A percentile compares a stretch with the other conserved stretches of the same genome.
phyloP scores from a whole-genome alignment of 2,329 filamentous ascomycete species.

The Laburnicola sp. region DNA sequence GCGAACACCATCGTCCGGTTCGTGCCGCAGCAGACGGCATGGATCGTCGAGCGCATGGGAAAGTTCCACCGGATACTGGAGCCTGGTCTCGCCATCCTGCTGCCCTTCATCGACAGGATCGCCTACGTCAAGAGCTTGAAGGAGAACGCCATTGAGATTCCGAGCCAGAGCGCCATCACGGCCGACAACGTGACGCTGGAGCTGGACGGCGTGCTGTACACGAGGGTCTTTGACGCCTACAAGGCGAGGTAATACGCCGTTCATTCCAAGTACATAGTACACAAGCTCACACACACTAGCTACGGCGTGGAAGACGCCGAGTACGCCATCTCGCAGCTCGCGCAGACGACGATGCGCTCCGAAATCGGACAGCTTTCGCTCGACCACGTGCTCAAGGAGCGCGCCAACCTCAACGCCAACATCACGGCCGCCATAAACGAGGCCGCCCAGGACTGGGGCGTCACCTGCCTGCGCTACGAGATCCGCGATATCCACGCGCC shows the following conservation, averaged over 20 bases:
- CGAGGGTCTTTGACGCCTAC: conserved; percentile 94
- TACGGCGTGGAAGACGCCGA: conserved; percentile 98
- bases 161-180: conserved; percentile 95
- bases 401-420: conserved; percentile 92
- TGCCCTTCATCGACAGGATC: conserved; percentile 92
- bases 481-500: conserved; percentile 98
- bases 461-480: conserved; percentile 94
- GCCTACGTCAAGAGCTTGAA: conserved; percentile 98
- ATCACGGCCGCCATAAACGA: conserved; percentile 99
- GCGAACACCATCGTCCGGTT: conserved; percentile 95
- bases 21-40: conserved; percentile 98
- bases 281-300: conserved; percentile 52
- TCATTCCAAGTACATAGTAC: neutral
- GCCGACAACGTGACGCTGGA: conserved; percentile 98
- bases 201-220: conserved; percentile 93
- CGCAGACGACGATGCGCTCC: conserved; percentile 97
- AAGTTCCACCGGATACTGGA: conserved; percentile 93
- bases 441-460: conserved; percentile 94
- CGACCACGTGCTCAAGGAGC: conserved; percentile 97
- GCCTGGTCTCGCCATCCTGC: conserved; percentile 83
- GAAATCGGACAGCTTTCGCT: conserved; percentile 96
- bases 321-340: conserved; percentile 96
- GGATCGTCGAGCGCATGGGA: conserved; percentile 99
- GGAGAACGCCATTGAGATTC: conserved; percentile 94
- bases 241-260: conserved; percentile 74